Evolutionary conservation across 345 rosid genomes (phyloP).

Genomic region (Schrenkiella parvula): DNA sequence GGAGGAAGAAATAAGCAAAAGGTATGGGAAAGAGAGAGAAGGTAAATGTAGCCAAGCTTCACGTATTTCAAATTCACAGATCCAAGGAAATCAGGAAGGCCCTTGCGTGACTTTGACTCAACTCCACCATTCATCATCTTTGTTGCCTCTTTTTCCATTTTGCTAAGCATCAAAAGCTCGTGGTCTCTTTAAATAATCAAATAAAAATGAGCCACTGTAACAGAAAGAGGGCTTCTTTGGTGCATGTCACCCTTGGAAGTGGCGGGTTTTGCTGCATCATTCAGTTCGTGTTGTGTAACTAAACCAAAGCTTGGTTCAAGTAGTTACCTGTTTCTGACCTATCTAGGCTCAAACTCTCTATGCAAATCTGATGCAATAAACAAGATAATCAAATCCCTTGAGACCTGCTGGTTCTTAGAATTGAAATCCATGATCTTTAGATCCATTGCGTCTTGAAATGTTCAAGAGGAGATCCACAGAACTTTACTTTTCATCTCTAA

Average conservation of each 20-base stretch:
- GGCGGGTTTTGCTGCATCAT: constrained; percentile 30
- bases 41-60: constrained; percentile 58
- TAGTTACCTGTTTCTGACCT: not conserved
- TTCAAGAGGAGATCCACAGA: not conserved
- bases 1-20: constrained; percentile 35
- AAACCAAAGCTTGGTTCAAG: constrained; percentile 15
- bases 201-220: constrained; percentile 16
- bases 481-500: not conserved
- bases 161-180: constrained; percentile 16
- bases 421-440: not conserved
- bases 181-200: constrained; percentile 11
- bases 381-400: not conserved
- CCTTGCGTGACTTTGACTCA: constrained; percentile 40
- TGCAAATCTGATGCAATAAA: not conserved
- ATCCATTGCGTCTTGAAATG: not conserved
- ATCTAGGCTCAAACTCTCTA: not conserved
- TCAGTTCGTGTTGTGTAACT: constrained; percentile 22
- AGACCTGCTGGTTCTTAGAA: not conserved
- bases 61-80: constrained; percentile 60
- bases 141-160: constrained; percentile 40
- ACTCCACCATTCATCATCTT: constrained; percentile 50
- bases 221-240: constrained; percentile 33
- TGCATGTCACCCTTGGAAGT: constrained; percentile 33
- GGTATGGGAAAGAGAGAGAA: constrained; percentile 35
- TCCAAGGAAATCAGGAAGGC: constrained; percentile 48